Base-by-base conservation (phyloP, 2,329 filamentous ascomycete species). In the Beauveria scarabaeidicola region DNA sequence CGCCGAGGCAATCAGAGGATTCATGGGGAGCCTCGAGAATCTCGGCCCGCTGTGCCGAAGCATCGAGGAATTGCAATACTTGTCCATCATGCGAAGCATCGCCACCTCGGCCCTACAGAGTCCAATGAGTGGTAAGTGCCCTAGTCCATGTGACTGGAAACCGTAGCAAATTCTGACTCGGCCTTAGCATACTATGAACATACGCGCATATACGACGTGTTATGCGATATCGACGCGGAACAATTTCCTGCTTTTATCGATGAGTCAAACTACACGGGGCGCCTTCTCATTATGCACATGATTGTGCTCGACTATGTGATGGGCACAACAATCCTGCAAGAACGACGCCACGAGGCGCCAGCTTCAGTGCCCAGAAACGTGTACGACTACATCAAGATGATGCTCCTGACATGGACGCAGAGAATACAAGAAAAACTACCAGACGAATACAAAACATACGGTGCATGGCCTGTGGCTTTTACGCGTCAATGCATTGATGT, bases 361-460 rank as follows among this genome's bases (percentile, higher is more conserved):
- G 29, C 25, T 19, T 21, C 38, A 23, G 32, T 57, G 21, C 59
- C 58, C 1, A 52, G 62, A 9, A 64, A 64, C 32, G 64, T 66
- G 0, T 62, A 63, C 13, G 61, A 66, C 19, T 64, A 61, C 19
- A 62, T 67, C 43, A 68, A 67, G 25, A 63, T 62, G 23, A 69
- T 70, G 61, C 71, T 70, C 3, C 66, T 74, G 43, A 66, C 73
- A 13, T 79, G 77, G 76, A 67, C 70, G 0, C 68, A 73, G 44
- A 62, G 66, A 29, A 72, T 77, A 11, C 68, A 71, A 9, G 63
- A 66, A 5, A 65, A 68, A 1, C 65, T 74, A 40, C 71, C 69
- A 9, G 59, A 40, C 1, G 61, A 70, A 38, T 72, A 74, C 56
- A 65, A 63, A 1, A 51, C 62, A 15, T 73, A 75, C 58, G 65